Conservation (phyloP, 176 grass and related monocot genomes). For the Cymbopogon citratus region DNA sequence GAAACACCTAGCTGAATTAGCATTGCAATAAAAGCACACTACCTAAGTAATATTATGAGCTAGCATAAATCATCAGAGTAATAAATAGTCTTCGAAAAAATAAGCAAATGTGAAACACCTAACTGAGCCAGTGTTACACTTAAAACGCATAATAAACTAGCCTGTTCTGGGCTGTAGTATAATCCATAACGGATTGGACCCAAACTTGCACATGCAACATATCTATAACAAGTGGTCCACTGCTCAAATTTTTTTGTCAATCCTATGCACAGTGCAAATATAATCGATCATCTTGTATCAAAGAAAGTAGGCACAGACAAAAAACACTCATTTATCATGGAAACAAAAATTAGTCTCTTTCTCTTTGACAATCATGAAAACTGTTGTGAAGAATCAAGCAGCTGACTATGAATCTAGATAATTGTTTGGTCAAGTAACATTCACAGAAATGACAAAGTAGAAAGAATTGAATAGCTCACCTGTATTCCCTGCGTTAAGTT, state of each 20-base stretch:
- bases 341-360: background rate
- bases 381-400: background rate
- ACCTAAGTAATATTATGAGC: background rate
- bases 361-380: background rate
- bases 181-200: background rate
- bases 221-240: background rate
- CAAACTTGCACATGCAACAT: background rate
- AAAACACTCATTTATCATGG: background rate
- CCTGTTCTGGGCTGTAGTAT: background rate
- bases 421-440: background rate
- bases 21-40: background rate
- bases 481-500: constrained; percentile 32
- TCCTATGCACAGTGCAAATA: background rate
- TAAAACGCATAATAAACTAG: background rate
- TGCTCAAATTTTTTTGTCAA: background rate
- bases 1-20: background rate
- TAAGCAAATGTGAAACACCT: background rate
- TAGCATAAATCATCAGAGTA: background rate
- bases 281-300: background rate
- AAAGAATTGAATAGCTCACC: constrained; percentile 7
- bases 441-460: background rate
- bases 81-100: background rate
- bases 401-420: background rate
- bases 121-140: background rate
- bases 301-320: background rate